phyloP scores from a whole-genome alignment of 257 asterid species.

The Solanum bulbocastanum region DNA sequence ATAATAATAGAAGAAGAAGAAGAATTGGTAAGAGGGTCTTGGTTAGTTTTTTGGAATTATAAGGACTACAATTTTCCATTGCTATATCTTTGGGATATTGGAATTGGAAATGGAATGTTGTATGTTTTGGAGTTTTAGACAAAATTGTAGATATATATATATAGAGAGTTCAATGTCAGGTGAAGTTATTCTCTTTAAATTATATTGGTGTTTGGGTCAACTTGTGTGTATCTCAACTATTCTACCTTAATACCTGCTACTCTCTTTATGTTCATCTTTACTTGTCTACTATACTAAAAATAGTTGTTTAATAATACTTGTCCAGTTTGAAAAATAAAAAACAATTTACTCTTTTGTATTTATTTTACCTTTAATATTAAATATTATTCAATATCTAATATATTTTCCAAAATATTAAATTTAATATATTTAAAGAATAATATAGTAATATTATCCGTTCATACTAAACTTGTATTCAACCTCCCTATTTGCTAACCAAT shows the following conservation, averaged over 20 bases:
- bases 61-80: neutral
- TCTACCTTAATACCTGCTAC: neutral
- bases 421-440: too few relatives aligned
- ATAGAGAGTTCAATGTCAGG: neutral
- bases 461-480: neutral
- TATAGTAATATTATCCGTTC: neutral
- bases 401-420: too few relatives aligned
- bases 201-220: too few relatives aligned
- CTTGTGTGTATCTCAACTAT: neutral
- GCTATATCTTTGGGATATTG: neutral
- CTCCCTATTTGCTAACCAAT: neutral
- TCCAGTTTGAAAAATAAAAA: too few relatives aligned
- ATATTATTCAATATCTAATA: too few relatives aligned
- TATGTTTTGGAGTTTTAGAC: neutral
- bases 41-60: neutral
- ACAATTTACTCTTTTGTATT: too few relatives aligned
- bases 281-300: too few relatives aligned
- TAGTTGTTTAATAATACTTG: fast-evolving
- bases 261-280: too few relatives aligned
- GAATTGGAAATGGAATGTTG: neutral
- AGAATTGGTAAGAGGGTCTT: neutral
- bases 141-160: neutral
- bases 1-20: neutral
- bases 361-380: too few relatives aligned
- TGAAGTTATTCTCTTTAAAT: neutral